Conservation (phyloP, 2,329 filamentous ascomycete genomes). For the Keithomyces neogunnii region DNA sequence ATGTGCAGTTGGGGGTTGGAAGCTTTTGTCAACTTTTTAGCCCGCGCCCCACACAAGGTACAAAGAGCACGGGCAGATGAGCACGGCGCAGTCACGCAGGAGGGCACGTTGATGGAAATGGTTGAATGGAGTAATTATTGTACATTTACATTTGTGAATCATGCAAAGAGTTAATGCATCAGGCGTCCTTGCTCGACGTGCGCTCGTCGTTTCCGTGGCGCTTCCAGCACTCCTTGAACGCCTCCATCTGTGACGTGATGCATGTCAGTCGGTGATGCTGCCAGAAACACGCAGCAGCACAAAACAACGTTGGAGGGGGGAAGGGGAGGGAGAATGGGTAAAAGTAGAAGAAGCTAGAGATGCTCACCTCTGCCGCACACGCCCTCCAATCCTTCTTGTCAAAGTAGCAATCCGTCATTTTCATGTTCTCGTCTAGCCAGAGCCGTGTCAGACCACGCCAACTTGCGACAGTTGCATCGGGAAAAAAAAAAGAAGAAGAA, state of each 20-base stretch:
- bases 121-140: too few species aligned
- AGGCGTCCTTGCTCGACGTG: constrained; percentile 64
- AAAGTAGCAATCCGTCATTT: constrained; percentile 91
- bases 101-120: too few species aligned
- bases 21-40: neutral
- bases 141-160: too few species aligned
- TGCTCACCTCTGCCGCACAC: constrained; percentile 77
- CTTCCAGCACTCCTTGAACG: constrained; percentile 88
- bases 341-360: neutral
- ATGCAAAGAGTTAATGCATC: neutral
- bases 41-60: neutral
- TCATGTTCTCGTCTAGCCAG: constrained; percentile 68
- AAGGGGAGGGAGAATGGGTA: too few species aligned
- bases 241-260: constrained; percentile 62
- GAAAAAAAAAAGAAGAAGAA: neutral
- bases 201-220: constrained; percentile 76
- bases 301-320: neutral
- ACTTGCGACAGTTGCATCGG: neutral
- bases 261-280: neutral
- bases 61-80: too few species aligned
- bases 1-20: too few species aligned
- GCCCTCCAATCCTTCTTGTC: constrained; percentile 93
- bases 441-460: neutral
- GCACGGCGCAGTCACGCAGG: too few species aligned
- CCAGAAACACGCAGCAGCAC: too few species aligned